These are phyloP conservation scores for Penicillium sp. DNA, from an alignment of 2,329 filamentous ascomycete genomes.

Conservation along the genomic window DNA sequence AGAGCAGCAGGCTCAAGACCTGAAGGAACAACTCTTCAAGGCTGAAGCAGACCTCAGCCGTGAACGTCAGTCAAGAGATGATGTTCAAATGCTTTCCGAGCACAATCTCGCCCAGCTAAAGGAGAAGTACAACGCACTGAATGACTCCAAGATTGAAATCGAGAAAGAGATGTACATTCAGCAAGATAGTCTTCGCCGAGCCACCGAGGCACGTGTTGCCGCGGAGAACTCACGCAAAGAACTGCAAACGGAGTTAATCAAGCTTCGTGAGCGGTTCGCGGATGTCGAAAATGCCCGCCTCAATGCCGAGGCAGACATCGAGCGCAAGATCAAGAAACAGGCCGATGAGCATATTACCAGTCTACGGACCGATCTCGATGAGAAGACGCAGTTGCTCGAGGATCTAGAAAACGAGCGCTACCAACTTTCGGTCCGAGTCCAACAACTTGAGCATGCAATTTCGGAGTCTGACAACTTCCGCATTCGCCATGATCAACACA, in stretches of 20 bases:
- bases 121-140: slow-evolving; percentile 77
- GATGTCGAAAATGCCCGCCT: slow-evolving; percentile 80
- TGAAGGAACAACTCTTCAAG: slow-evolving; percentile 79
- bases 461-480: slow-evolving; percentile 85
- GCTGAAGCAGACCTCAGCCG: slow-evolving; percentile 83
- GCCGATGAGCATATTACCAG: slow-evolving; percentile 75
- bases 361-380: slow-evolving; percentile 73
- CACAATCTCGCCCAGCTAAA: slow-evolving; percentile 79
- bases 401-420: slow-evolving; percentile 75
- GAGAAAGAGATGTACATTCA: slow-evolving; percentile 97
- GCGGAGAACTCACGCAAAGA: slow-evolving; percentile 87
- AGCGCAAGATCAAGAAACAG: slow-evolving; percentile 69
- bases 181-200: slow-evolving; percentile 81
- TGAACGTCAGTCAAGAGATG: slow-evolving; percentile 87
- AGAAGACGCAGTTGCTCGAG: slow-evolving; percentile 67
- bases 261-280: slow-evolving; percentile 74
- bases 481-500: slow-evolving; percentile 84
- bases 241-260: slow-evolving; percentile 77
- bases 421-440: slow-evolving; percentile 71
- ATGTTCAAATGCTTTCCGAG: slow-evolving; percentile 83
- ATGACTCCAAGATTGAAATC: slow-evolving; percentile 93
- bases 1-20: slow-evolving; percentile 77
- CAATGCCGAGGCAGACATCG: slow-evolving; percentile 73
- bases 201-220: slow-evolving; percentile 70
- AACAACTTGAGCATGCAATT: slow-evolving; percentile 80